A percentile compares a stretch with the other conserved stretches of the same genome.
Evolutionary conservation across 139 green algal genomes (phyloP).

Genomic region (Eudorina sp.): DNA sequence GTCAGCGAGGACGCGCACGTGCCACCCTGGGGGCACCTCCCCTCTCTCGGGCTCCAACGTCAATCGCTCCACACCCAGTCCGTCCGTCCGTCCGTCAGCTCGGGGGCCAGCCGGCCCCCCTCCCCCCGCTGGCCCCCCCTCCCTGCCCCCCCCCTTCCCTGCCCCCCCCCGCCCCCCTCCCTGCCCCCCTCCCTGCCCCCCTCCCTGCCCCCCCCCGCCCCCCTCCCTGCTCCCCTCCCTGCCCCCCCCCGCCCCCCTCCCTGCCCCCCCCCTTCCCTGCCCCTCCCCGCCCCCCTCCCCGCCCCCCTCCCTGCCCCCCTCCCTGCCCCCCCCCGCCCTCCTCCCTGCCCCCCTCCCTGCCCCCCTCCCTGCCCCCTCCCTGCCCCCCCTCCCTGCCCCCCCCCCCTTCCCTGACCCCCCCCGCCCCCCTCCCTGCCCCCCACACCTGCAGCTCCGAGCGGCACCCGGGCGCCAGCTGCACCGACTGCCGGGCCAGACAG

Average conservation of each 20-base stretch:
- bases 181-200: not conserved
- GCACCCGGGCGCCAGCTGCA: not conserved
- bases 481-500: constrained; percentile 41
- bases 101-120: no score
- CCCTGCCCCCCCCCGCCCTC: not conserved
- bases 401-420: no score
- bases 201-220: not conserved
- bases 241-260: not conserved
- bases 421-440: not conserved
- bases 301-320: no score
- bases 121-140: no score
- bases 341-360: not conserved
- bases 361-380: not conserved
- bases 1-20: no score
- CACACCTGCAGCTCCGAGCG: constrained; percentile 32
- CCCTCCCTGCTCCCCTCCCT: not conserved
- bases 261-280: not conserved
- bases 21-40: no score
- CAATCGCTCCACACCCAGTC: no score
- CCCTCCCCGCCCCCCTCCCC: no score
- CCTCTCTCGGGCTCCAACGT: no score
- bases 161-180: not conserved
- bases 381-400: not conserved
- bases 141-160: not conserved
- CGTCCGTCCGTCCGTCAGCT: no score